phyloP scores from a whole-genome alignment of 768 basidiomycete species.

The Kondoa malvinella region DNA sequence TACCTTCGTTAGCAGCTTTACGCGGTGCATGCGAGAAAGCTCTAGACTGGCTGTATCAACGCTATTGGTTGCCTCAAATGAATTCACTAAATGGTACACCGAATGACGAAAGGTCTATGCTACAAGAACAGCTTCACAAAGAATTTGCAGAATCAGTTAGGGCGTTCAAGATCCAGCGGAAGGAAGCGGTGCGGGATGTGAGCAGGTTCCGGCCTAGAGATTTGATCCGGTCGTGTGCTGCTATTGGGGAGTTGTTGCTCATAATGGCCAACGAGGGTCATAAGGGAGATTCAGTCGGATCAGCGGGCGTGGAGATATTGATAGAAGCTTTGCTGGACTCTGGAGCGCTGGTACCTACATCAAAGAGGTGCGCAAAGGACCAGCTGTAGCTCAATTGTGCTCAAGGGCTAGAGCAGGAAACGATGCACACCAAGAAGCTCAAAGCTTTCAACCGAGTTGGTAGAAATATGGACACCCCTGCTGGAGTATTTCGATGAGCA shows the following conservation, averaged over 20 bases:
- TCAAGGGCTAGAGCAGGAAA: slow-evolving; percentile 20
- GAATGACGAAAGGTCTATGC: neutral
- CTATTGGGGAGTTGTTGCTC: slow-evolving; percentile 19
- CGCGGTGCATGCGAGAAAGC: slow-evolving; percentile 62
- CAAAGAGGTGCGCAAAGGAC: slow-evolving; percentile 49
- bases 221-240: slow-evolving; percentile 34
- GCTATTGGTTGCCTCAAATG: slow-evolving; percentile 61
- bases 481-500: slow-evolving; percentile 20
- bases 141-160: slow-evolving; percentile 47
- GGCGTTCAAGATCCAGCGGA: slow-evolving; percentile 53
- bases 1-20: slow-evolving; percentile 38
- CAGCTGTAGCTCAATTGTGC: neutral
- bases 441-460: slow-evolving; percentile 19
- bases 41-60: slow-evolving; percentile 61
- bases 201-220: slow-evolving; percentile 53
- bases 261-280: slow-evolving; percentile 9
- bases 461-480: slow-evolving; percentile 28
- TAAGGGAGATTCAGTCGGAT: slow-evolving; percentile 39
- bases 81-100: slow-evolving; percentile 37
- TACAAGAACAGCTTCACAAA: slow-evolving; percentile 30
- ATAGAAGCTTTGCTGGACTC: slow-evolving; percentile 50
- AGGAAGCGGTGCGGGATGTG: slow-evolving; percentile 47
- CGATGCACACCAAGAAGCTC: slow-evolving; percentile 17
- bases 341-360: slow-evolving; percentile 62
- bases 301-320: slow-evolving; percentile 52